A percentile compares a stretch with the other conserved stretches of the same genome.
Conservation (phyloP, 2,329 filamentous ascomycete species). For the Chrysoporthe cubensis region DNA sequence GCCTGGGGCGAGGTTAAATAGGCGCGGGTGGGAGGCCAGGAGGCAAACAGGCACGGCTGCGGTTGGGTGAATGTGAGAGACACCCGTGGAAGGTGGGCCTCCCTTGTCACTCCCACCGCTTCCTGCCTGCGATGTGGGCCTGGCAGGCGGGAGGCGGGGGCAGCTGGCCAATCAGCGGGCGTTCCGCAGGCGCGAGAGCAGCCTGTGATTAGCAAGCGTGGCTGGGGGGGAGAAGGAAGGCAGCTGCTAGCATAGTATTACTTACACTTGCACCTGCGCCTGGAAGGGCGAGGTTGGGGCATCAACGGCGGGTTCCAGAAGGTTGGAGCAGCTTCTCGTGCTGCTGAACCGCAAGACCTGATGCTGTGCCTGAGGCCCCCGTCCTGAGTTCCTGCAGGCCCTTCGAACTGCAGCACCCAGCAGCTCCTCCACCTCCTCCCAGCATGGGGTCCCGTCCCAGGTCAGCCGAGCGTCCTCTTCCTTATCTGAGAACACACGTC, state of each 20-base stretch:
- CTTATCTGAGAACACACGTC: conserved; percentile 4
- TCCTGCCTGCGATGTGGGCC: conserved; percentile 18
- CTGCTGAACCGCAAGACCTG: not conserved
- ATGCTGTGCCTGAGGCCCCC: too few relatives aligned
- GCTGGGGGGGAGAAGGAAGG: not conserved
- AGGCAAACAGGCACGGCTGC: conserved; percentile 14
- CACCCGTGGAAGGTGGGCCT: conserved; percentile 12
- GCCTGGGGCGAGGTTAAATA: conserved; percentile 15
- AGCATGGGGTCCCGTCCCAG: not conserved
- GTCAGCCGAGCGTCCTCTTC: not conserved
- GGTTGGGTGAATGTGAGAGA: conserved; percentile 16
- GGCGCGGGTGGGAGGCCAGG: not conserved
- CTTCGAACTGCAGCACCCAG: not conserved
- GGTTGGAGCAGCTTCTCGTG: not conserved
- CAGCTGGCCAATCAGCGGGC: not conserved
- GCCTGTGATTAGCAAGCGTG: conserved; percentile 4
- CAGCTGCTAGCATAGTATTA: not conserved
- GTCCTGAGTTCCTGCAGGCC: too few relatives aligned
- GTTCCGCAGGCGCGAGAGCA: not conserved
- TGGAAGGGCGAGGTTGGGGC: not conserved
- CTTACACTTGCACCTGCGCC: not conserved
- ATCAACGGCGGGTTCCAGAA: not conserved
- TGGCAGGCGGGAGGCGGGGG: not conserved
- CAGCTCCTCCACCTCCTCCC: not conserved
- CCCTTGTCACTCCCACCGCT: conserved; percentile 13